Evolutionary conservation across 768 basidiomycete species (phyloP), one percentile per base, ranked within the genome.

Genomic region (Boletus bicolor): DNA sequence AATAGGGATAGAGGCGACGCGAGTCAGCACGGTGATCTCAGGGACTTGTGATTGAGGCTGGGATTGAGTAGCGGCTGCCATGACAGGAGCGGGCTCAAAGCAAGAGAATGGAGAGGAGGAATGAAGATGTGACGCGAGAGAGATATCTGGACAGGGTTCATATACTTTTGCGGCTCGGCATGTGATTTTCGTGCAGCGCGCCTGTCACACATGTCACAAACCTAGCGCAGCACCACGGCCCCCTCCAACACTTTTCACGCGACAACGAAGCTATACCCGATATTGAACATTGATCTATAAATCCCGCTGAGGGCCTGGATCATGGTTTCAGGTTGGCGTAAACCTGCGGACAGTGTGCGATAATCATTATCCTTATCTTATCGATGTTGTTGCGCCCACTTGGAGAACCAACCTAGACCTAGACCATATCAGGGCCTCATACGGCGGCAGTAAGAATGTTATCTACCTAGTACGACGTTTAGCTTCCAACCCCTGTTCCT

Each of bases 1-100:
- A 43, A 91, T 72, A 21, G 90, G 90, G 55, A 93, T 91, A 44
- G 82, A 79, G n/a, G 77, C 80, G 47, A 92, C 80, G 54, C 89
- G 85, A 38, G 68, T 63, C 52, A 92, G 57, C 59, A 82, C 73
- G 44, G 82, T 89, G 64, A 89, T 64, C 67, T 84, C 83, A 51
- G 87, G 84, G 24, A 45, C 36, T 39, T 64, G 55, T 0, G 60
- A 11, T 24, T 60, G 58, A 8, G 61, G 17, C n/a, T 64, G 68
- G n/a, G 62, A 4, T 24, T 71, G 56, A 3, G 70, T 72, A 48
- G 67, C 64, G 30, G 73, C 67, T 11, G 76, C 68, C 78, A 80
- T 80, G 59, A 19, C 6, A 4, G 17, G 49, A 53, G 45, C 34
- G 56, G 38, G 38, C 44, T 32, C 5, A 21, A 32, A 57, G 53